These are phyloP conservation scores for Porphyrellus sp. DNA, from an alignment of 1,284 basidiomycete genomes.

Conservation along the genomic window DNA sequence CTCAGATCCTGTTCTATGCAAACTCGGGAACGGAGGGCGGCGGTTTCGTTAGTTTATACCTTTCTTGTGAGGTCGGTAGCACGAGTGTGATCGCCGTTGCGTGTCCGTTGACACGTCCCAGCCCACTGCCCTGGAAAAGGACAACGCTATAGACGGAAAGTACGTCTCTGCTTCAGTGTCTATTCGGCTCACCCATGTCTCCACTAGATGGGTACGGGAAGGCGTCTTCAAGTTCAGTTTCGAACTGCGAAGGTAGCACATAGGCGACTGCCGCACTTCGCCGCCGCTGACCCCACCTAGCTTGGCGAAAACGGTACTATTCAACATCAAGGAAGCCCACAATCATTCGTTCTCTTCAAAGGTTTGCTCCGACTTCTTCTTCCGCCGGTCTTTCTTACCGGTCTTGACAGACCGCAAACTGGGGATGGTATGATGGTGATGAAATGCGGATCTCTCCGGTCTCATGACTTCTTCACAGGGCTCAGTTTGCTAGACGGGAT, in stretches of 20 bases:
- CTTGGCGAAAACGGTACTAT: constrained; percentile 48
- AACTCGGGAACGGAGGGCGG: constrained; percentile 63
- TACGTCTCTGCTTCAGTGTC: constrained; percentile 28
- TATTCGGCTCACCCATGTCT: not conserved
- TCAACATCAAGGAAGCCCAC: constrained; percentile 73
- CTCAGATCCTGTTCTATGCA: constrained; percentile 74
- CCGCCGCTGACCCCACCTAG: constrained; percentile 31
- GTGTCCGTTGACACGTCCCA: constrained; percentile 29
- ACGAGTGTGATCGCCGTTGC: constrained; percentile 2
- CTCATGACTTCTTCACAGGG: constrained; percentile 45
- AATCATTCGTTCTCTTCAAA: constrained; percentile 84
- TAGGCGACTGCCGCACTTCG: not conserved
- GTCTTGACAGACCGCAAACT: constrained; percentile 66
- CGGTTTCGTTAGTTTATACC: constrained; percentile 68
- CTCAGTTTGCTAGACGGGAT: constrained; percentile 77
- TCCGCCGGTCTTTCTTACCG: constrained; percentile 9
- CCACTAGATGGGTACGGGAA: constrained; percentile 71
- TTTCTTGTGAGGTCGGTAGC: constrained; percentile 71
- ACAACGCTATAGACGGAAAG: constrained; percentile 62
- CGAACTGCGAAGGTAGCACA: constrained; percentile 66
- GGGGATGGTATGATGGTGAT: constrained; percentile 64
- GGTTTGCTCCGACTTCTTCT: constrained; percentile 35
- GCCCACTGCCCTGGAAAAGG: constrained; percentile 77
- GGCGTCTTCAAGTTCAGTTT: constrained; percentile 84
- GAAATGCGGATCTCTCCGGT: not conserved